Percentiles rank a stretch among this genome's conserved stretches.
Evolutionary conservation across 176 grass and related monocot species (phyloP).

Genomic region (Phoenix dactylifera): DNA sequence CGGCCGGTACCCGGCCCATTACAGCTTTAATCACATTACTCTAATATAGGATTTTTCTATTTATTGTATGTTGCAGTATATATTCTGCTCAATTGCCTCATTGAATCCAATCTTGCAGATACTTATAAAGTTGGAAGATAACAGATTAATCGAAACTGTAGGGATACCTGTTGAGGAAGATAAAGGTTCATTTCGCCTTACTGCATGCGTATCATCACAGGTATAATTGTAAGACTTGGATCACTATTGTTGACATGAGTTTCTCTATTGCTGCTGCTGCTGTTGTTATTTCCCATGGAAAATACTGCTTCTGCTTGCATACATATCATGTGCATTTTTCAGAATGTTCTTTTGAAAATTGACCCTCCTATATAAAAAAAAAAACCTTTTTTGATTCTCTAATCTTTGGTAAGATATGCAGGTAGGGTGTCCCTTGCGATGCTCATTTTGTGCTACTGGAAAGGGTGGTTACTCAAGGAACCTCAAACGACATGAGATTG

Average conservation of each 20-base stretch:
- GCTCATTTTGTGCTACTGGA: constrained; percentile 82
- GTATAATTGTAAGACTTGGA: constrained; percentile 13
- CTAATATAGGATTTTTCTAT: no score
- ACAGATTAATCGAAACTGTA: constrained; percentile 81
- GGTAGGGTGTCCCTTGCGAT: constrained; percentile 88
- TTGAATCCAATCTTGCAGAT: constrained; percentile 34
- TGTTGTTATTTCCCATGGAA: neutral
- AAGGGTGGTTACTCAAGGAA: constrained; percentile 94
- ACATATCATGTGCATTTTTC: no score
- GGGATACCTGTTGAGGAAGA: constrained; percentile 75
- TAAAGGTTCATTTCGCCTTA: constrained; percentile 56
- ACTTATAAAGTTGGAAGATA: constrained; percentile 92
- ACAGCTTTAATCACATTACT: no score
- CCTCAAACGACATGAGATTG: constrained; percentile 67
- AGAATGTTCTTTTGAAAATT: no score
- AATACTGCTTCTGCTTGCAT: no score
- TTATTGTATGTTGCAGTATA: no score
- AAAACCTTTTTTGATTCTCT: no score
- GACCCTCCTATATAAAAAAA: no score
- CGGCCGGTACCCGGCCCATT: no score
- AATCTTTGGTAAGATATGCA: constrained; percentile 14
- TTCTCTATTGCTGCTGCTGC: neutral
- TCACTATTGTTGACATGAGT: neutral
- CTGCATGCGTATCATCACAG: constrained; percentile 90
- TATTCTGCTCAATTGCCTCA: no score